Evolutionary conservation across 257 asterid genomes (phyloP).

Genomic region (Eucommia ulmoides): DNA sequence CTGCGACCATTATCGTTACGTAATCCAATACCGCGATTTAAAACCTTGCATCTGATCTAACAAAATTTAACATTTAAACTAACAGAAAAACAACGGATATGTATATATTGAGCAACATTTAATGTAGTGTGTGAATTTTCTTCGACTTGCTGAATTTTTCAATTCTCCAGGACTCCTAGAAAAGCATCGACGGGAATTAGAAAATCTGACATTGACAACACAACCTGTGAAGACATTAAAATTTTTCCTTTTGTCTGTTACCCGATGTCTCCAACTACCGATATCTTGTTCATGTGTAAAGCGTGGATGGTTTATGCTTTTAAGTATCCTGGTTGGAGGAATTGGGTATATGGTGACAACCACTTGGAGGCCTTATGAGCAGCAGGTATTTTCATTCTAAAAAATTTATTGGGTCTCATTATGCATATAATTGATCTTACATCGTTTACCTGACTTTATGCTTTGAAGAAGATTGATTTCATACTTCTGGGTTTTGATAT

Average conservation of each 20-base stretch:
- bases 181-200: conserved; percentile 48
- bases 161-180: conserved; percentile 36
- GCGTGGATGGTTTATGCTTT: conserved; percentile 36
- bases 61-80: too few species aligned
- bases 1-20: too few species aligned
- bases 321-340: conserved; percentile 20
- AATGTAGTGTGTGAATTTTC: too few species aligned
- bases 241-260: conserved; percentile 37
- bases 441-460: conserved; percentile 2
- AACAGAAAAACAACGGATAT: too few species aligned
- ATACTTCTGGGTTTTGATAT: too few species aligned
- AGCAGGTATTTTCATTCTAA: conserved; percentile 15
- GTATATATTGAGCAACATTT: too few species aligned
- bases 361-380: conserved; percentile 39
- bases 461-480: too few species aligned
- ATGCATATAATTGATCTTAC: background rate
- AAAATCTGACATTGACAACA: conserved; percentile 34
- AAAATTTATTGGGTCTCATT: background rate
- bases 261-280: conserved; percentile 30
- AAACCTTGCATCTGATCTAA: too few species aligned
- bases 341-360: conserved; percentile 28
- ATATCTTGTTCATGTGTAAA: conserved; percentile 31
- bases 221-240: conserved; percentile 57
- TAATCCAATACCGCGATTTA: too few species aligned
- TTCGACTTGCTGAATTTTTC: too few species aligned